Base-by-base conservation (phyloP, 345 rosid species). In the Chamaenerion angustifolium region DNA sequence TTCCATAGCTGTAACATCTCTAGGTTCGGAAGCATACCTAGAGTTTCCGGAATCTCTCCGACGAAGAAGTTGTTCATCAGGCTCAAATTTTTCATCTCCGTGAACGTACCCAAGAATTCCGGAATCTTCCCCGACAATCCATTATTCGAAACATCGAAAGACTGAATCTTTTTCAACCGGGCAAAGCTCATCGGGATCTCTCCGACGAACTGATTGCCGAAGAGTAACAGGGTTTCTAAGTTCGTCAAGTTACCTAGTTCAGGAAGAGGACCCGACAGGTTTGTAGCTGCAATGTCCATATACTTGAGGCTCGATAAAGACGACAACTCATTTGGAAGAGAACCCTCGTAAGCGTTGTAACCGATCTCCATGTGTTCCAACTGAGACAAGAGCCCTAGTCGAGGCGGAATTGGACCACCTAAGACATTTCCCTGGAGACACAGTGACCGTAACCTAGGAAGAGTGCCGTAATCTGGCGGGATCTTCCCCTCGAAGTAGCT, bases 401-500 rank as follows among this genome's bases (percentile, higher is more conserved):
- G 62, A 1, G 79, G 68, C 19, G 95, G 96, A 51, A 92, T 25
- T 12, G 60, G 63, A 11, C 98, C 98, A 61, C 51, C 65, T 11
- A 92, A 62, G 2, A 5, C 40, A 60, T 92, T 92, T 23, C 98
- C 98, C n/a, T 85, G 85, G 31, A 92, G 64, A 41, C 78, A 17
- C 9, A 92, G 65, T 25, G 63, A 71, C 68, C 58, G 82, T 12
- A 92, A 41, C 52, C 71, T 71, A 1, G 65, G 65, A 43, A 88
- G 69, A 43, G 63, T 75, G 51, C 90, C 88, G 15, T 84, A 92
- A 12, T 48, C 69, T 0, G 55, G 17, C 0, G 98, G 96, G 54
- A 92, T 88, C 51, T 59, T 81, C 40, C 84, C 98, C 47, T 67
- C 70, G 48, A 92, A 92, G 79, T 78, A 92, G 77, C 94, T 87